These are phyloP conservation scores for Tritrichomonas musculus DNA, from an alignment of 208 protist species.

Conservation along the genomic window DNA sequence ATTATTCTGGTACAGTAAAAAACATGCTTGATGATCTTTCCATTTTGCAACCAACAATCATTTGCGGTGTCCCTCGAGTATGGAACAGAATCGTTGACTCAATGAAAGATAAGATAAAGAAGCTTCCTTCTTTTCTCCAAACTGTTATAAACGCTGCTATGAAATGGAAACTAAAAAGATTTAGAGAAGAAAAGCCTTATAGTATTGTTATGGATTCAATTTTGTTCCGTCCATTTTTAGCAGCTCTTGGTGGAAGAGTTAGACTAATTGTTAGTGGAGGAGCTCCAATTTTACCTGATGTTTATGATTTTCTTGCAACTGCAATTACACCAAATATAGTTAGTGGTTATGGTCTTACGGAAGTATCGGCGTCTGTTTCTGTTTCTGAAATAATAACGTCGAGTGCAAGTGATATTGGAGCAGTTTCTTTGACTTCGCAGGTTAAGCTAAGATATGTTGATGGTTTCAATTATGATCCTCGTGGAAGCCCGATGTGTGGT, in stretches of 20 bases:
- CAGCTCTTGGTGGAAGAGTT: constrained; percentile 50
- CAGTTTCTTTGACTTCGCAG: not conserved
- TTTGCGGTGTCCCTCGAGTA: constrained; percentile 61
- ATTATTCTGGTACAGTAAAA: constrained; percentile 54
- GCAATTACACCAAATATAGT: constrained; percentile 29
- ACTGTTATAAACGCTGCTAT: not conserved
- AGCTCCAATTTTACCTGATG: constrained; percentile 60
- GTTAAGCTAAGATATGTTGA: not conserved
- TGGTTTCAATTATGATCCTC: not conserved
- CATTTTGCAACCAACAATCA: constrained; percentile 60
- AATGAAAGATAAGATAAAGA: not conserved
- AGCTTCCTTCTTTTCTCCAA: not conserved
- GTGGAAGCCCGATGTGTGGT: not conserved
- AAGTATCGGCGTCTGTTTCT: not conserved
- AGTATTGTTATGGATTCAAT: not conserved
- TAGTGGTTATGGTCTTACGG: constrained; percentile 32
- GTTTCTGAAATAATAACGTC: not conserved
- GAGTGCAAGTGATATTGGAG: not conserved
- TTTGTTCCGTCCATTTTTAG: not conserved
- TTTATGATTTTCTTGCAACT: constrained; percentile 60
- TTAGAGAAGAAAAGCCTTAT: not conserved
- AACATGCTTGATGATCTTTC: constrained; percentile 59
- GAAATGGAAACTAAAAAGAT: not conserved
- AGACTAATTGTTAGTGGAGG: constrained; percentile 59
- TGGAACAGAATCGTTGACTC: constrained; percentile 55